Conservation (phyloP, 2,329 filamentous ascomycete genomes). For the Fusarium compactum region DNA sequence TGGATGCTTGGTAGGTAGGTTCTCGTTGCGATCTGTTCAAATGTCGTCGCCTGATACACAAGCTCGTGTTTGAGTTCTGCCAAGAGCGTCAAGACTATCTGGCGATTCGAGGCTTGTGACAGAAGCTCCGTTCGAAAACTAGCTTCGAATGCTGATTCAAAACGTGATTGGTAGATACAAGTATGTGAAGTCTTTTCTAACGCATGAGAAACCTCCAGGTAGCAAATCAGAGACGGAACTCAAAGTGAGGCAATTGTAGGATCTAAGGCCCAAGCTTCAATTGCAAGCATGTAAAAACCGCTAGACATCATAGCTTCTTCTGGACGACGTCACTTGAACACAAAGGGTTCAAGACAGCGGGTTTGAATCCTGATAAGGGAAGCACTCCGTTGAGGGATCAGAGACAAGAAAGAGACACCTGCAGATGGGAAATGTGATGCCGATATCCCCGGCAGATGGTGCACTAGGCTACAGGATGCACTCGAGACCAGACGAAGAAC, state of each 20-base stretch:
- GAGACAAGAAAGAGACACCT: slow-evolving; percentile 35
- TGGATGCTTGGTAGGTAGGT: slow-evolving; percentile 26
- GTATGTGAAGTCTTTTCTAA: slow-evolving; percentile 11
- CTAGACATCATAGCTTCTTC: slow-evolving; percentile 10
- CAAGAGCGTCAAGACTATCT: slow-evolving; percentile 20
- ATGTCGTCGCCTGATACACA: slow-evolving; percentile 33
- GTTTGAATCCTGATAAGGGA: slow-evolving; percentile 18
- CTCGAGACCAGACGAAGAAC: slow-evolving; percentile 41
- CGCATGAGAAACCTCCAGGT: slow-evolving; percentile 25
- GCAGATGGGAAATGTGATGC: slow-evolving; percentile 46
- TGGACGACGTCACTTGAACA: slow-evolving; percentile 39
- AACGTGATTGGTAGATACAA: slow-evolving; percentile 1
- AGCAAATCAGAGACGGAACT: slow-evolving; percentile 23
- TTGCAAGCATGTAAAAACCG: slow-evolving; percentile 13
- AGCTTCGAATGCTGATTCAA: neutral
- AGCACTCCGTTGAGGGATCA: slow-evolving; percentile 38
- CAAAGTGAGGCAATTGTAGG: slow-evolving; percentile 27
- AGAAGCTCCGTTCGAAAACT: neutral
- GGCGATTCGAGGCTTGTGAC: neutral
- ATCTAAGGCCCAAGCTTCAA: slow-evolving; percentile 32
- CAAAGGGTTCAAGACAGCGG: slow-evolving; percentile 32
- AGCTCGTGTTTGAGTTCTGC: slow-evolving; percentile 9
- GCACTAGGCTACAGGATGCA: slow-evolving; percentile 21
- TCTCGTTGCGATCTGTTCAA: slow-evolving; percentile 35
- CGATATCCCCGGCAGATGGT: slow-evolving; percentile 42